phyloP scores from a whole-genome alignment of 2,329 filamentous ascomycete genomes.

The Alternaria arborescens region DNA sequence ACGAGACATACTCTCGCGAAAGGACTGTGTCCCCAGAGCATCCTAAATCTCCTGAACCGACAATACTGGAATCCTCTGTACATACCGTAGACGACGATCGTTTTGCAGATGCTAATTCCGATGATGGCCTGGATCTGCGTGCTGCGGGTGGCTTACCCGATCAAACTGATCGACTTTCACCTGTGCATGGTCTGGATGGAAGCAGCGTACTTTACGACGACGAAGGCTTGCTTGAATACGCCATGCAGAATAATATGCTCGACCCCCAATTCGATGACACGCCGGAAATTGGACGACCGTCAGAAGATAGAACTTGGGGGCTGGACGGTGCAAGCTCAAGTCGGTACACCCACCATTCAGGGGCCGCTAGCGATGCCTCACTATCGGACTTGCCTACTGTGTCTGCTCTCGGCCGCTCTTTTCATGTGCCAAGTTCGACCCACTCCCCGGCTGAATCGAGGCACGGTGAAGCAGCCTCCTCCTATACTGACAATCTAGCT shows the following conservation, averaged over 20 bases:
- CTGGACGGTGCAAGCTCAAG: constrained; percentile 22
- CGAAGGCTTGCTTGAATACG: constrained; percentile 46
- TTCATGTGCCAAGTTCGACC: constrained; percentile 15
- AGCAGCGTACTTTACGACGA: constrained; percentile 48
- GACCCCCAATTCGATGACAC: constrained; percentile 33
- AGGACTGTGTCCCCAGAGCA: constrained; percentile 1
- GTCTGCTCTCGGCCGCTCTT: constrained; percentile 35
- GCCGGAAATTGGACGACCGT: constrained; percentile 9
- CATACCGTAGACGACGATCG: constrained; percentile 51
- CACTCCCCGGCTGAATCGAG: constrained; percentile 21
- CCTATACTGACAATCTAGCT: constrained; percentile 24
- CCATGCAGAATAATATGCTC: constrained; percentile 44
- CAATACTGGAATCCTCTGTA: constrained; percentile 33
- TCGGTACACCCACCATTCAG: constrained; percentile 20
- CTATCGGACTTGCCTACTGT: constrained; percentile 33
- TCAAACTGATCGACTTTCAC: constrained; percentile 20
- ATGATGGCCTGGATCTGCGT: constrained; percentile 38
- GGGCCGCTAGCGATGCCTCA: constrained; percentile 28
- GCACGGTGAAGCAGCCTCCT: constrained; percentile 8
- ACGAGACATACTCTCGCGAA: constrained; percentile 8
- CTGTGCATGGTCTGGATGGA: constrained; percentile 28
- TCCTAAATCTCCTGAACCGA: constrained; percentile 13
- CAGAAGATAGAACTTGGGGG: constrained; percentile 14
- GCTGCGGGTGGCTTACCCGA: constrained; percentile 14
- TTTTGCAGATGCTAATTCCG: constrained; percentile 54